phyloP scores from a whole-genome alignment of 2,329 filamentous ascomycete genomes.

The Aspergillus tamarii region DNA sequence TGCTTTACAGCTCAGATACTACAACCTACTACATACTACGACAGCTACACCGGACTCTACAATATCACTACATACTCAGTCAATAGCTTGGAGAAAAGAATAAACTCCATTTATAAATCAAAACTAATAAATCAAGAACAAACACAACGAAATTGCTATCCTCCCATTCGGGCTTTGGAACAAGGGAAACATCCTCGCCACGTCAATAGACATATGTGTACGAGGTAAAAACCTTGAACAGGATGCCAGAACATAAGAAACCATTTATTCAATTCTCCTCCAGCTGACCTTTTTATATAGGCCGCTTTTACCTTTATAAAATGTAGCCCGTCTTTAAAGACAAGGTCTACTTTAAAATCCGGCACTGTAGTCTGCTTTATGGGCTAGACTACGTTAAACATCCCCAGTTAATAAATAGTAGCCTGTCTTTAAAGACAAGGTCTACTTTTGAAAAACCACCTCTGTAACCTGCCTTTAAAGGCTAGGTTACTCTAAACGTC shows the following conservation, averaged over 20 bases:
- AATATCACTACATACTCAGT: too few species aligned
- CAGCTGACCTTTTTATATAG: background rate
- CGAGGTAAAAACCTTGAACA: conserved; percentile 5
- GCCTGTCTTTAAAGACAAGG: background rate
- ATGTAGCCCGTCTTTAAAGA: background rate
- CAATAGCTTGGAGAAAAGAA: background rate
- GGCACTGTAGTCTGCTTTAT: too few species aligned
- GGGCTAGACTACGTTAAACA: too few species aligned
- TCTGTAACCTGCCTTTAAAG: background rate
- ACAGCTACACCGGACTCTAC: too few species aligned
- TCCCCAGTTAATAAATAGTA: background rate
- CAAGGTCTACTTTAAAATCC: background rate
- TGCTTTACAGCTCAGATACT: too few species aligned
- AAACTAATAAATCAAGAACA: background rate
- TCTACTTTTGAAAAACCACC: too few species aligned
- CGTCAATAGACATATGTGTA: background rate
- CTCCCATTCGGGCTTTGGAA: background rate
- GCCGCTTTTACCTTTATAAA: background rate
- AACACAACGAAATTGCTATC: background rate
- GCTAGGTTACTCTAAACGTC: too few species aligned
- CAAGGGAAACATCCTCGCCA: conserved; percentile 3
- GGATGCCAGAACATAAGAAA: background rate
- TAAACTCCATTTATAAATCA: background rate
- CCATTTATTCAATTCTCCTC: background rate
- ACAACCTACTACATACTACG: too few species aligned